These are phyloP conservation scores for Pythium biforme DNA, from an alignment of 352 stramenopile species.

Conservation along the genomic window DNA sequence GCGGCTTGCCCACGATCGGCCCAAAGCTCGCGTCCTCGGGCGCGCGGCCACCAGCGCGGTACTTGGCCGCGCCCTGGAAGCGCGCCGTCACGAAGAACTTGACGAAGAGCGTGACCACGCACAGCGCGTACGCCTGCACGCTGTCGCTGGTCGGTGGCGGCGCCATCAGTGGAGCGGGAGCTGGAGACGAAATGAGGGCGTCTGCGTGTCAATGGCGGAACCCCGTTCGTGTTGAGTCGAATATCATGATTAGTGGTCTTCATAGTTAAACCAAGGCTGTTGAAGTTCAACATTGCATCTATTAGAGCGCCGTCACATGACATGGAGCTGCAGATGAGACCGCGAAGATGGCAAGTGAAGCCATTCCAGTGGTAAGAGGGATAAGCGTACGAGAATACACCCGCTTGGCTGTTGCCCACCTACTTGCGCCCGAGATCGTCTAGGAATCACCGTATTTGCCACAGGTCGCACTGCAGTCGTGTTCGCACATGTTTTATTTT, in stretches of 20 bases:
- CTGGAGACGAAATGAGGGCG: not conserved
- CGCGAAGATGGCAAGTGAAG: no score
- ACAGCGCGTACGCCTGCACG: constrained; percentile 57
- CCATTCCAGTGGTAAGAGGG: not conserved
- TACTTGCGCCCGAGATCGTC: no score
- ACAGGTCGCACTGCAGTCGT: no score
- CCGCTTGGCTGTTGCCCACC: no score
- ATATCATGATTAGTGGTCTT: not conserved
- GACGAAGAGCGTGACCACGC: constrained; percentile 51
- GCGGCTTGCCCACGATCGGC: constrained; percentile 9
- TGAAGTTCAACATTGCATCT: not conserved
- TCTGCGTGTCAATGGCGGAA: not conserved
- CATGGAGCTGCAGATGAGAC: no score
- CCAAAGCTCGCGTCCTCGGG: constrained; percentile 31
- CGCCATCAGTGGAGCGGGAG: constrained; percentile 6
- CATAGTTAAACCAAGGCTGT: not conserved
- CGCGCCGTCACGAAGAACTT: constrained; percentile 58
- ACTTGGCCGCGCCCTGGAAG: constrained; percentile 42
- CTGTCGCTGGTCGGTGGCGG: constrained; percentile 13
- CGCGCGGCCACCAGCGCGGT: constrained; percentile 29
- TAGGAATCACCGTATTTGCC: no score
- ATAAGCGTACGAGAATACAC: no score
- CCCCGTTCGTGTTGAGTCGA: not conserved
- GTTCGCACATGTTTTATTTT: no score
- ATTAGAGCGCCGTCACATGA: not conserved